Evolutionary conservation across 345 rosid genomes (phyloP), one percentile per base, ranked within the genome.

Genomic region (Brassica cretica): DNA sequence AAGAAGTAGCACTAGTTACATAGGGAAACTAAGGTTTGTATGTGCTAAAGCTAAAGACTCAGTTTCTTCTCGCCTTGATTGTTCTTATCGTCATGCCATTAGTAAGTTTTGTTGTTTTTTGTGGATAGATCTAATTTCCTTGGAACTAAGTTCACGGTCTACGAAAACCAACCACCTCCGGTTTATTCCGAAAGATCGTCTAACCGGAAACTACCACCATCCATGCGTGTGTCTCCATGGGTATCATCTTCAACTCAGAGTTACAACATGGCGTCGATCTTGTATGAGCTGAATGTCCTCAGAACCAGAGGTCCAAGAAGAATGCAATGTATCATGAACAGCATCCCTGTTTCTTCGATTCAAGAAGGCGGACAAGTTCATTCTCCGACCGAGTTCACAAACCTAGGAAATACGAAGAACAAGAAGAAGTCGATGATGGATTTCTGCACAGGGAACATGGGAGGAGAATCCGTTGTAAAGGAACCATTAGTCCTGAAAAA

Each of bases 281-380:
- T 87, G 68, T 92, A 89, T 32, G 92, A 94, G 86, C 91, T 94
- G 66, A 94, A 90, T 67, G 89, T 92, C 10, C 89, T 94, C 11
- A 91, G 93, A 44, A 89, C 96, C 25, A 80, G 96, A 81, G 98
- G 98, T 66, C 98, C 98, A 19, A 88, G 98, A 83, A 89, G 93
- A 82, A 92, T 94, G 97, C 89, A 81, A 41, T 90, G 98, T 83
- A 76, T 85, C 18, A 83, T 94, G 85, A 84, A 81, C 33, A 84
- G 91, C 9, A 85, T 90, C 66, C 94, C 97, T 5, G 15, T 81
- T 46, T 82, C 94, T 7, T 80, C 97, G 0, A 82, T 92, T 80
- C 88, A 88, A 77, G 93, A 86, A 86, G 93, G 92, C 0, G 90
- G 91, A 5, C 75, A 73, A 53, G 82, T 87, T 9, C 88, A 86